phyloP scores from a whole-genome alignment of 352 stramenopile species.

The Pythium periplocum region DNA sequence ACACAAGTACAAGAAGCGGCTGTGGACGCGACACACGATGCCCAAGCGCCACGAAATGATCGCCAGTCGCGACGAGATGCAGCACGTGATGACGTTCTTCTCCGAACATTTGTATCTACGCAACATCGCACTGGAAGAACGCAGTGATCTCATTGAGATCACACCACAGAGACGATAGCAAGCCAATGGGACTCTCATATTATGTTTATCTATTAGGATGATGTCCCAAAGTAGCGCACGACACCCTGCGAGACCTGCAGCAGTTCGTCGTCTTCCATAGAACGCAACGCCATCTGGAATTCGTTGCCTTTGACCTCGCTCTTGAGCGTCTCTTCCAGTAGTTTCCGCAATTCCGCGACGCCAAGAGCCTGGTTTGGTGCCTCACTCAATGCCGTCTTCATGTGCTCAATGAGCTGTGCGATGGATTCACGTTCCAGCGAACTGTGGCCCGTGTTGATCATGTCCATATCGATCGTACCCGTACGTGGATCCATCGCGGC shows the following conservation, averaged over 20 bases:
- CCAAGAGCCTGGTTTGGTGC: slow-evolving; percentile 64
- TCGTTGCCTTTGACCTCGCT: slow-evolving; percentile 74
- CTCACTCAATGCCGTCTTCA: slow-evolving; percentile 58
- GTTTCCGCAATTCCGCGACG: slow-evolving; percentile 81
- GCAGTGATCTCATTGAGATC: slow-evolving; percentile 56
- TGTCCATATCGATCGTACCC: slow-evolving; percentile 99
- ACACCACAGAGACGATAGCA: slow-evolving; percentile 1
- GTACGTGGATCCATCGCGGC: slow-evolving; percentile 97
- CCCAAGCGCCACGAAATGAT: slow-evolving; percentile 58
- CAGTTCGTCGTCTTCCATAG: slow-evolving; percentile 89
- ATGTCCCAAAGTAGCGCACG: slow-evolving; percentile 59
- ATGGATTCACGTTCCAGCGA: slow-evolving; percentile 85
- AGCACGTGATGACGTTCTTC: slow-evolving; percentile 56
- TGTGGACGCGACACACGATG: slow-evolving; percentile 10
- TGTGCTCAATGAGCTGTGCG: slow-evolving; percentile 38
- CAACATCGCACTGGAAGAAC: slow-evolving; percentile 41
- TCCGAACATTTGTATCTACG: slow-evolving; percentile 38
- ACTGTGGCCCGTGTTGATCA: slow-evolving; percentile 95
- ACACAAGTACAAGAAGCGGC: slow-evolving; percentile 11
- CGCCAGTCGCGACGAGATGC: slow-evolving; percentile 41
- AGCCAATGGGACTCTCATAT: too few relatives aligned
- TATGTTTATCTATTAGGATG: too few relatives aligned
- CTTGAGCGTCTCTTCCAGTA: slow-evolving; percentile 84
- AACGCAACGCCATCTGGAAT: slow-evolving; percentile 84
- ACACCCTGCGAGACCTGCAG: slow-evolving; percentile 91